Base-by-base conservation (phyloP, 2,329 filamentous ascomycete genomes). In the Calycina marina region DNA sequence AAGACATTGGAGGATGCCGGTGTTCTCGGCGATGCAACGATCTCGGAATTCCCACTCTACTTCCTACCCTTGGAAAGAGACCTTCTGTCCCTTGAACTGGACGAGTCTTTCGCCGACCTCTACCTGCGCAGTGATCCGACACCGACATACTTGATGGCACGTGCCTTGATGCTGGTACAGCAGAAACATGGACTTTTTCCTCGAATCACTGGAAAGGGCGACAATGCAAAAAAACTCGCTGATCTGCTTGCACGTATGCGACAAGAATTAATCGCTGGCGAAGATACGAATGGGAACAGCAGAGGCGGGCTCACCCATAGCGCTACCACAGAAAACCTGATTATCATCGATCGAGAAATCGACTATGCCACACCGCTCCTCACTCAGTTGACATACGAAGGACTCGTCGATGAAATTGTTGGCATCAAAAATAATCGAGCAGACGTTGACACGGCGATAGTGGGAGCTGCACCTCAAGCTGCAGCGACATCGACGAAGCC, bases 381-480 rank as follows among this genome's bases (percentile, higher is more conserved):
- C 33, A 96, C 88, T 1, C 90, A 98, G 53, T 62, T 98, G 40
- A 98, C 90, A 2, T 98, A 98, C 49, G 88, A 98, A 58, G 90
- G 90, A 3, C 64, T 98, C 15, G 78, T 98, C 33, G 92, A 98
- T 50, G 90, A 98, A 53, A 69, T 90, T 11, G 92, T 93, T 51
- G 77, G 80, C 18, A 93, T 98, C 39, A 73, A 82, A 42, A 80
- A 94, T 50, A 96, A 92, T 49, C 85, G 93, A 52, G 77, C 83
- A 22, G 90, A 96, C 51, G 75, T 96, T 14, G 88, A 96, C 52
- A 83, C 84, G 2, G 85, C 85, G 2, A 72, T 96, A 38, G 74
- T 94, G 6, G 88, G 88, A 8, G 69, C 70, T n/a, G 65, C 76
- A 15, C 65, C 77, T 18, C 72, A 66, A 31, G 44, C 74, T 35